Conservation (phyloP, 1,284 basidiomycete genomes). For the Tylopilus orsonianus region DNA sequence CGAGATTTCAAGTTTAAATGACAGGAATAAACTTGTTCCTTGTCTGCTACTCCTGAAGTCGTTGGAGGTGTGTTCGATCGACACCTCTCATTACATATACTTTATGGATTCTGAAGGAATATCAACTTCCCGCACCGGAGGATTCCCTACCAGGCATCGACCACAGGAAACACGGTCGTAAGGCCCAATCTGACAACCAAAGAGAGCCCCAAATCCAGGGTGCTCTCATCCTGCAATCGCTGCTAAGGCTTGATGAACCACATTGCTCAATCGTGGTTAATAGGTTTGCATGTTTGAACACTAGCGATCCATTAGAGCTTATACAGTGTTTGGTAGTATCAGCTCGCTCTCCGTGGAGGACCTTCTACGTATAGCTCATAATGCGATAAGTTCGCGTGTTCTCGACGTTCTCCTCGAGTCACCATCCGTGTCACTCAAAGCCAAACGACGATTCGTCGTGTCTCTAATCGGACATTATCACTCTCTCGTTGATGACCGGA, state of each 20-base stretch:
- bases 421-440: conserved; percentile 61
- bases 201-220: conserved; percentile 80
- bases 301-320: conserved; percentile 10
- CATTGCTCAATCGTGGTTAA: conserved; percentile 66
- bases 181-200: conserved; percentile 32
- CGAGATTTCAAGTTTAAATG: conserved; percentile 47
- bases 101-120: conserved; percentile 37
- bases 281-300: conserved; percentile 47
- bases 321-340: conserved; percentile 46
- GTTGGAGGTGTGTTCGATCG: conserved; percentile 43
- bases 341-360: conserved; percentile 57
- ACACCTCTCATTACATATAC: not conserved
- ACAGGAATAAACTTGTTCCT: conserved; percentile 53
- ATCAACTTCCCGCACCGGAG: conserved; percentile 20
- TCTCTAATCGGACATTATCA: conserved; percentile 78
- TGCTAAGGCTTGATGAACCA: conserved; percentile 67
- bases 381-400: conserved; percentile 77
- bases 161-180: conserved; percentile 20
- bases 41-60: conserved; percentile 67
- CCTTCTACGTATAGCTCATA: conserved; percentile 66
- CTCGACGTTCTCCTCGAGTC: conserved; percentile 79
- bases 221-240: conserved; percentile 78
- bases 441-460: conserved; percentile 70
- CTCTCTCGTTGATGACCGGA: conserved; percentile 77
- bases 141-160: conserved; percentile 12